Conservation (phyloP, 768 basidiomycete genomes). For the Rhizopogon vinicolor region DNA sequence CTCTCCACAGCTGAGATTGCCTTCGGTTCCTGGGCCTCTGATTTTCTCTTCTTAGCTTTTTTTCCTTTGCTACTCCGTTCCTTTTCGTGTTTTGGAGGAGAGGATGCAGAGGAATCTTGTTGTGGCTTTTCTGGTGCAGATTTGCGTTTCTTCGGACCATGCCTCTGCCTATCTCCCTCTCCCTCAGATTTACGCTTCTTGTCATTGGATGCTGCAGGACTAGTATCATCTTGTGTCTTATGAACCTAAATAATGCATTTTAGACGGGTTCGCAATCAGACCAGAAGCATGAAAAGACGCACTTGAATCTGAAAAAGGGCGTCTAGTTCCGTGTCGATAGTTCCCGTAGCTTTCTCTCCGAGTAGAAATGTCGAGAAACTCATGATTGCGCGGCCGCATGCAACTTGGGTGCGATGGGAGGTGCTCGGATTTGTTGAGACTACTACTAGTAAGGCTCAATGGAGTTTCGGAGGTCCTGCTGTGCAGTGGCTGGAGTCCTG, state of each 20-base stretch:
- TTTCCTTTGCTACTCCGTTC: background rate
- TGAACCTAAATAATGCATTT: background rate
- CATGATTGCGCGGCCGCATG: slow-evolving; percentile 28
- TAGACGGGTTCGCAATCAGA: background rate
- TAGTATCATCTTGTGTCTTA: background rate
- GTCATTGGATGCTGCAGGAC: slow-evolving; percentile 2
- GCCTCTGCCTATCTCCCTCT: slow-evolving; percentile 1
- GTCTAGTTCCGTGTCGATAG: slow-evolving; percentile 59
- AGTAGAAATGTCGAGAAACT: slow-evolving; percentile 54
- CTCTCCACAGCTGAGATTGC: background rate
- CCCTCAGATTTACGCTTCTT: slow-evolving; percentile 11
- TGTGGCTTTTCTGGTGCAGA: background rate
- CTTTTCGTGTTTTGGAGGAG: slow-evolving; percentile 10
- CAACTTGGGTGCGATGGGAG: too few relatives aligned
- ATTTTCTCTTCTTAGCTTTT: background rate
- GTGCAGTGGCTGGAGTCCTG: too few relatives aligned
- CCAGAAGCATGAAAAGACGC: slow-evolving; percentile 13
- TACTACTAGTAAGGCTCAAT: too few relatives aligned
- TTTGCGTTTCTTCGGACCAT: background rate
- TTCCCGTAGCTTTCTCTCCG: slow-evolving; percentile 23
- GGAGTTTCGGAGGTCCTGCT: too few relatives aligned
- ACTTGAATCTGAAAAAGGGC: slow-evolving; percentile 56
- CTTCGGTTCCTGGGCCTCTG: background rate
- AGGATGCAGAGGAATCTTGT: background rate
- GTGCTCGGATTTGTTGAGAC: too few relatives aligned